Base-by-base conservation (phyloP, 106 monocot species). In the Dioscorea dumetorum region DNA sequence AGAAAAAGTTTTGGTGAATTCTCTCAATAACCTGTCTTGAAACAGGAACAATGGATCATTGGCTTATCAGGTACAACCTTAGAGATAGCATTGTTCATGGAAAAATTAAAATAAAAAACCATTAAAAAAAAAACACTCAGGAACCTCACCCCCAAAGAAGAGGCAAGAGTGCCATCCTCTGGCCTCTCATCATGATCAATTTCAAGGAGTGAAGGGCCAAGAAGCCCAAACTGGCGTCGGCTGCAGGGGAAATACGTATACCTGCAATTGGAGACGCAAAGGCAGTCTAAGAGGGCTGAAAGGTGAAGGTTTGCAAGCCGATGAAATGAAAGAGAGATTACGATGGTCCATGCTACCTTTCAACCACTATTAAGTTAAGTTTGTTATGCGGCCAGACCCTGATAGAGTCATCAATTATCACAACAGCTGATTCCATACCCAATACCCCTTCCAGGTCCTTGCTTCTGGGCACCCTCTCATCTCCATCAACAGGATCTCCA, bases 351-450 rank as follows among this genome's bases (percentile, higher is more conserved):
- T 16, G 56, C n/a, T 81, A 99, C 99, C 99, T 90, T 63, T 99
- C 99, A 3, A 99, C 93, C 62, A 90, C 79, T 31, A 99, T 99
- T 61, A 99, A 75, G 49, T 99, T 99, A 77, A 77, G 99, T 50
- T 84, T 90, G 70, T 99, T 81, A 65, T 99, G 99, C 8, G 99
- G 99, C 99, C 99, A 99, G 41, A 99, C 90, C 31, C 80, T 84
- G 34, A 84, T 59, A 10, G 93, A 90, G 69, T 99, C 99, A 76
- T 99, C 99, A 20, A 99, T 99, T 33, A 99, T 93, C 71, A 99
- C 93, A 21, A 99, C 99, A 24, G 87, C 92, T 17, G 93, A 93
- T 64, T 99, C 99, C 93, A 99, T 83, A 12, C 99, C 99, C 59
- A 99, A 73, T 13, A 99, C 93, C 15, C 99, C 93, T 51, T 93